A percentile compares a stretch with the other conserved stretches of the same genome.
These are phyloP conservation scores for Apium graveolens DNA, from an alignment of 129 eudicot genomes.

Conservation along the genomic window DNA sequence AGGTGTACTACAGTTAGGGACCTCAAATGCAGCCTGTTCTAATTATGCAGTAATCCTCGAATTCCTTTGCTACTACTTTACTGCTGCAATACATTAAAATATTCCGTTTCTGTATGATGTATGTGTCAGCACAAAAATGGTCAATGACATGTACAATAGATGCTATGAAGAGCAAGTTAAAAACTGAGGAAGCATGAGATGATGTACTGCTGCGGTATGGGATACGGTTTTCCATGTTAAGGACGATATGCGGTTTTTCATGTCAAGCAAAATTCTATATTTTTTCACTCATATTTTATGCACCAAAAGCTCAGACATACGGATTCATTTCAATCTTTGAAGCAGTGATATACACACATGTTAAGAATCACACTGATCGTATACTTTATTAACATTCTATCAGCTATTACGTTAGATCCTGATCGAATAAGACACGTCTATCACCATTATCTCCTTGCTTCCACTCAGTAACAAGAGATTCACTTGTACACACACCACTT, in stretches of 20 bases:
- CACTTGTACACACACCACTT: background rate
- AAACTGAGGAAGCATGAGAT: background rate
- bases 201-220: background rate
- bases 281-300: background rate
- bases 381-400: background rate
- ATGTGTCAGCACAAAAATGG: too few relatives aligned
- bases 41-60: background rate
- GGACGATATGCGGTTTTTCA: background rate
- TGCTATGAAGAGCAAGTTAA: too few relatives aligned
- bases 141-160: too few relatives aligned
- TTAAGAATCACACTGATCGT: background rate
- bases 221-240: background rate
- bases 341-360: background rate
- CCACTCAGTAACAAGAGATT: background rate
- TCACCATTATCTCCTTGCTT: background rate
- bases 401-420: background rate
- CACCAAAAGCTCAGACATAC: background rate
- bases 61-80: background rate
- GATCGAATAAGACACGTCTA: background rate
- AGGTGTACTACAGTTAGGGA: background rate
- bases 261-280: background rate
- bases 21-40: background rate
- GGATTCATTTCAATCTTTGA: background rate
- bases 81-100: background rate
- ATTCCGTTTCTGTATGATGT: background rate